Percentiles rank a stretch among this genome's conserved stretches.
These are phyloP conservation scores for Carex pumila DNA, from an alignment of 176 grass and related monocot genomes.

Conservation along the genomic window DNA sequence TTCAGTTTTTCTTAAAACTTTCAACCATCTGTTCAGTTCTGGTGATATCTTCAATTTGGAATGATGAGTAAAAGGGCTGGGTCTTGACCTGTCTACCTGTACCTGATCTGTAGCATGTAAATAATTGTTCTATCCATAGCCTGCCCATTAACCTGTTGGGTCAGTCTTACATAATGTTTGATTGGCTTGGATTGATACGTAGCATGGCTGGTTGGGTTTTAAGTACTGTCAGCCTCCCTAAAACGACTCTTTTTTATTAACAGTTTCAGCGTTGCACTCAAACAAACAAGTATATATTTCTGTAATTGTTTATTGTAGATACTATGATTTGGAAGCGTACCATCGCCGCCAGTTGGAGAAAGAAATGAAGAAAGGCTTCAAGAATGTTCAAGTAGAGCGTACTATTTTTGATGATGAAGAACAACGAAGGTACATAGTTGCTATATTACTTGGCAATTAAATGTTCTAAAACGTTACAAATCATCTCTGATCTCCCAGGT, in stretches of 20 bases:
- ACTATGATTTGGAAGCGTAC: constrained; percentile 87
- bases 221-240: not conserved
- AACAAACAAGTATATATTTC: not conserved
- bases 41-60: not conserved
- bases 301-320: constrained; percentile 41
- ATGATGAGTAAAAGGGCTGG: not conserved
- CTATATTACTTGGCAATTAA: not conserved
- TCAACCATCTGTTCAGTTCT: not conserved
- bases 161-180: not conserved
- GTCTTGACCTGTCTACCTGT: not conserved
- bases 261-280: not conserved
- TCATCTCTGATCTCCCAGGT: not conserved
- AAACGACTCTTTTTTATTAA: not conserved
- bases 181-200: not conserved
- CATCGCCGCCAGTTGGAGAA: constrained; percentile 71
- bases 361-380: constrained; percentile 64
- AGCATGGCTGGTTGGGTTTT: not conserved
- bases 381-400: constrained; percentile 46
- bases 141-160: not conserved
- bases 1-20: not conserved
- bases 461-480: not conserved
- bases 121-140: not conserved
- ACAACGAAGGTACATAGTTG: constrained; percentile 50
- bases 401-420: constrained; percentile 97
- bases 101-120: not conserved